phyloP scores from a whole-genome alignment of 1,139 yeast genomes.

The Candida dubliniensis region DNA sequence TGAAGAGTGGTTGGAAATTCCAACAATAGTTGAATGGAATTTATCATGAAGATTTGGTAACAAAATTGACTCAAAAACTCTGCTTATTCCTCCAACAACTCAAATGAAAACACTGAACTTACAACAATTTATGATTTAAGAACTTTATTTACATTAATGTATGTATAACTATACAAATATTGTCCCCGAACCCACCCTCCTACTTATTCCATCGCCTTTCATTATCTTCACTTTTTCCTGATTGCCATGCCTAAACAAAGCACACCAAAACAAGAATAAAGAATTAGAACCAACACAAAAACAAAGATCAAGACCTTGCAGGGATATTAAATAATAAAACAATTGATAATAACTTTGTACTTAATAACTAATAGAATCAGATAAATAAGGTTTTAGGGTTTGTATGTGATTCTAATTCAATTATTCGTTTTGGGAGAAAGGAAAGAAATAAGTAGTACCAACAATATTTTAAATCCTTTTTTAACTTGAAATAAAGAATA shows the following conservation, averaged over 20 bases:
- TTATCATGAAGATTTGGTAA: not conserved
- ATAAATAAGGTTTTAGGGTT: not conserved
- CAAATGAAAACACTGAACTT: too few relatives aligned
- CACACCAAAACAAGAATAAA: not conserved
- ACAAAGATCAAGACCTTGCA: not conserved
- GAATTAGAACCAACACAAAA: not conserved
- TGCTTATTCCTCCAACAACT: too few relatives aligned
- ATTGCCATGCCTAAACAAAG: not conserved
- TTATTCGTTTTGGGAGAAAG: not conserved
- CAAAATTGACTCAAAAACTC: too few relatives aligned
- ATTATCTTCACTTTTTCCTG: too few relatives aligned
- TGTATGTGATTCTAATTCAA: not conserved
- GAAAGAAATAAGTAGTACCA: slow-evolving; percentile 2
- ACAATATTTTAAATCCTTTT: not conserved
- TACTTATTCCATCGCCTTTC: not conserved
- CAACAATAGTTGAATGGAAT: too few relatives aligned
- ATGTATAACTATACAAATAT: not conserved
- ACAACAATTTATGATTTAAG: too few relatives aligned
- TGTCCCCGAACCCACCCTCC: slow-evolving; percentile 6
- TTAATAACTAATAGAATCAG: not conserved
- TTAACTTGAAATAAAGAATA: not conserved
- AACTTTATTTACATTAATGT: not conserved
- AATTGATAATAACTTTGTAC: not conserved
- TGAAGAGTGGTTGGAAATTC: not conserved
- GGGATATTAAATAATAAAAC: not conserved